Evolutionary conservation across 768 basidiomycete species (phyloP).

Genomic region (Tricholoma hemisulphureum): DNA sequence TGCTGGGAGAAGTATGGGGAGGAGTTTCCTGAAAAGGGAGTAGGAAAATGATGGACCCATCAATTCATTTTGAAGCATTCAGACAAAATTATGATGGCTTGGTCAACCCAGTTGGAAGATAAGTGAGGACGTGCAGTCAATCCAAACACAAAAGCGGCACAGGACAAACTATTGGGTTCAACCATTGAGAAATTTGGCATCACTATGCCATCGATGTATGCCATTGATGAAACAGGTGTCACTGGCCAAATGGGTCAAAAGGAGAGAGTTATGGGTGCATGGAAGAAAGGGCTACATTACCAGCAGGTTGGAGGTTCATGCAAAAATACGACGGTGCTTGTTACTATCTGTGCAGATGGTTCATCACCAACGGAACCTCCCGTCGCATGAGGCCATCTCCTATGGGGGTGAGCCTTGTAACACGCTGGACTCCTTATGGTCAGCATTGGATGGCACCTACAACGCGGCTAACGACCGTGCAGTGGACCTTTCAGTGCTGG

Average conservation of each 20-base stretch:
- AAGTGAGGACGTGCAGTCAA: conserved; percentile 29
- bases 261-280: conserved; percentile 15
- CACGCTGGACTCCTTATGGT: too few species aligned
- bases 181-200: not conserved
- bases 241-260: conserved; percentile 22
- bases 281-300: conserved; percentile 4
- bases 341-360: conserved; percentile 41
- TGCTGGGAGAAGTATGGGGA: not conserved
- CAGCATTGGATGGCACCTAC: too few species aligned
- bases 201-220: not conserved
- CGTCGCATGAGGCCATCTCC: too few species aligned
- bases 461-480: too few species aligned
- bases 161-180: not conserved
- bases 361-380: too few species aligned
- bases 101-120: conserved; percentile 32
- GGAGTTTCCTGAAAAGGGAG: conserved; percentile 5
- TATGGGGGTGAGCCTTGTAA: too few species aligned
- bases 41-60: conserved; percentile 4
- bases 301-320: conserved; percentile 6
- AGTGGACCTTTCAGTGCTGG: too few species aligned
- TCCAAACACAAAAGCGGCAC: conserved; percentile 18
- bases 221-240: conserved; percentile 15
- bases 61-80: conserved; percentile 6
- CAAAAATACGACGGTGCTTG: conserved; percentile 36
- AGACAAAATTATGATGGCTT: conserved; percentile 26